Evolutionary conservation across 139 green algal species (phyloP), one percentile per base, ranked within the genome.

Genomic region (Nannochloris sp.): DNA sequence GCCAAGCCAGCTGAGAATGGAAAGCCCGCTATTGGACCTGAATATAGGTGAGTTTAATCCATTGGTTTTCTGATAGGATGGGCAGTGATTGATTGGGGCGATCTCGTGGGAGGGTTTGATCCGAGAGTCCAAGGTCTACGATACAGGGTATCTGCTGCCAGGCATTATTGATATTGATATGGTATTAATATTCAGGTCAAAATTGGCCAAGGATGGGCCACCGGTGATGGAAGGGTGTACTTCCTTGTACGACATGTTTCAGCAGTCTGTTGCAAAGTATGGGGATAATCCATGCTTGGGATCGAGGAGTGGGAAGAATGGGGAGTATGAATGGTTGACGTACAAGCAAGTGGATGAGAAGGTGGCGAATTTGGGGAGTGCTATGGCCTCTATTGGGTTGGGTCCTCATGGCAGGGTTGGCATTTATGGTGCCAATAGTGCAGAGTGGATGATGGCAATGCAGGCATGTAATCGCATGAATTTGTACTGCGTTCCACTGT

Each of bases 401-500:
- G 4, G 49, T 28, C 30, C 69, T 5, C 62, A 82, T 30, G 56
- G 20, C 13, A 59, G 57, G 16, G 63, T 76, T 49, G 85, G 87
- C 30, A 66, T 95, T 0, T 94, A 89, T 59, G 85, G 87, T 13
- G 65, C 74, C 59, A 97, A 97, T 78, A 85, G 74, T 62, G 78
- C 80, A 0, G 84, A 95, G 63, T 97, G 89, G 91, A 96, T 96
- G 90, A 78, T 92, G 6, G 71, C 87, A 5, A 93, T 97, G 85
- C 85, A 96, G 84, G 91, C 90, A 5, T 96, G 88, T 81, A 97
- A 95, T 80, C 79, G 85, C 20, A 80, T 91, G 68, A 85, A 62
- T 49, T 43, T 85, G 5, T 73, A 85, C 49, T 95, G 90, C 66
- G 87, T 97, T n/a, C 91, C 91, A 1, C 72, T 97, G 62, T 97